Evolutionary conservation across 495 filamentous ascomycete genomes (phyloP).

Genomic region (Aspergillus olivimuriae): DNA sequence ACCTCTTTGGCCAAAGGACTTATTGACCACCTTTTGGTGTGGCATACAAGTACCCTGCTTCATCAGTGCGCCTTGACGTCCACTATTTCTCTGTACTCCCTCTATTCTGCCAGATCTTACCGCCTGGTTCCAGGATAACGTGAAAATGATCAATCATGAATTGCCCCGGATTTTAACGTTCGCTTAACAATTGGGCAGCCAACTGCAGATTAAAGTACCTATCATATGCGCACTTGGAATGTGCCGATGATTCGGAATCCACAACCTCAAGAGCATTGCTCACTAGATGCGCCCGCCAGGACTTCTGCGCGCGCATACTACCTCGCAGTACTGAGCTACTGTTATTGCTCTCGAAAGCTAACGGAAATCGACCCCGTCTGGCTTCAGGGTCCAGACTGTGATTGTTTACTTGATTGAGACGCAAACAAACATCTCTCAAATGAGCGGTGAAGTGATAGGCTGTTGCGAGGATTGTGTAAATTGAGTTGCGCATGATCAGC

Average conservation of each 20-base stretch:
- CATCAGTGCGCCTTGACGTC: no score
- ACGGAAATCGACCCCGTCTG: background rate
- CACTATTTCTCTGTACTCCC: background rate
- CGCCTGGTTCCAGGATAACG: background rate
- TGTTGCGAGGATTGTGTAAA: slow-evolving; percentile 9
- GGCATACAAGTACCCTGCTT: no score
- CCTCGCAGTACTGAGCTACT: no score
- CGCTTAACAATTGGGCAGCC: background rate
- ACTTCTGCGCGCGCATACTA: background rate
- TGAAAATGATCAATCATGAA: background rate
- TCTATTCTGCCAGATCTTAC: background rate
- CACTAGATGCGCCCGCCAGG: background rate
- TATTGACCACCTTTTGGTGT: no score
- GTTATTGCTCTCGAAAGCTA: no score
- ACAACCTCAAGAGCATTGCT: background rate
- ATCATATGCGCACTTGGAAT: background rate
- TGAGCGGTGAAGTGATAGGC: background rate
- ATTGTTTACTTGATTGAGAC: no score
- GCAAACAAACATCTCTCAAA: background rate
- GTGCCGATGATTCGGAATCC: no score
- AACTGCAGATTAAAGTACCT: background rate
- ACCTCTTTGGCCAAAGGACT: no score
- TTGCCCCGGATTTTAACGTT: background rate
- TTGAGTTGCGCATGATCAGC: slow-evolving; percentile 8
- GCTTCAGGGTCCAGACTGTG: background rate